Evolutionary conservation across 345 rosid genomes (phyloP).

Genomic region (Combretum micranthum): DNA sequence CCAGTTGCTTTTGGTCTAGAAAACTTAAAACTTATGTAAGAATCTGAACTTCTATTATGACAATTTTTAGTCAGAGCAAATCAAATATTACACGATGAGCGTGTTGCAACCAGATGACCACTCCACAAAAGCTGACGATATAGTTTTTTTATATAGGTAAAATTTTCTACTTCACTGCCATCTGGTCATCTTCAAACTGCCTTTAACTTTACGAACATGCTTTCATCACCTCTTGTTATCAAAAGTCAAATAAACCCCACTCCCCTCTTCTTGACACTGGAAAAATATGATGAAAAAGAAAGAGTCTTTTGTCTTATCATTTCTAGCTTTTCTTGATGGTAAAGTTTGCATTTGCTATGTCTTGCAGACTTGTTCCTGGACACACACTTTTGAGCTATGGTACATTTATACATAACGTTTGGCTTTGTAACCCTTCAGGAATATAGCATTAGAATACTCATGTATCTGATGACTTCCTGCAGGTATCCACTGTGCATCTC

Average conservation of each 20-base stretch:
- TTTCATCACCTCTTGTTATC: too few species aligned
- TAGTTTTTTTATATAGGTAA: conserved; percentile 86
- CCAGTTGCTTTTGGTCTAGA: conserved; percentile 6
- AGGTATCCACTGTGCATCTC: conserved; percentile 86
- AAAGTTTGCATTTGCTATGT: neutral
- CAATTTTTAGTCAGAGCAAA: conserved; percentile 58
- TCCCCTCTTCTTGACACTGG: neutral
- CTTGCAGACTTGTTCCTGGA: conserved; percentile 79
- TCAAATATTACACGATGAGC: conserved; percentile 86
- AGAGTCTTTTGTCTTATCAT: neutral
- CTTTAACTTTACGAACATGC: too few species aligned
- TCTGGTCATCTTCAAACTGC: neutral
- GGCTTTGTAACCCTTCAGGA: conserved; percentile 7
- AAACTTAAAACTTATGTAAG: conserved; percentile 1
- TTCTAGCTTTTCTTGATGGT: neutral
- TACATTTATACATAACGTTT: conserved; percentile 21
- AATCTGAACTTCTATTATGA: conserved; percentile 1
- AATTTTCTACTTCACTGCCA: neutral
- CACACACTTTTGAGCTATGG: conserved; percentile 81
- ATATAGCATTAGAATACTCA: conserved; percentile 10
- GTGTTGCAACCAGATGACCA: conserved; percentile 67
- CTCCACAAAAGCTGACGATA: conserved; percentile 51
- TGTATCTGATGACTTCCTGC: conserved; percentile 18
- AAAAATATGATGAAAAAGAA: too few species aligned
- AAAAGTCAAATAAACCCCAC: too few species aligned